Percentiles rank a stretch among this genome's conserved stretches.
These are phyloP conservation scores for Tuber calosporum DNA, from an alignment of 495 filamentous ascomycete species.

Conservation along the genomic window DNA sequence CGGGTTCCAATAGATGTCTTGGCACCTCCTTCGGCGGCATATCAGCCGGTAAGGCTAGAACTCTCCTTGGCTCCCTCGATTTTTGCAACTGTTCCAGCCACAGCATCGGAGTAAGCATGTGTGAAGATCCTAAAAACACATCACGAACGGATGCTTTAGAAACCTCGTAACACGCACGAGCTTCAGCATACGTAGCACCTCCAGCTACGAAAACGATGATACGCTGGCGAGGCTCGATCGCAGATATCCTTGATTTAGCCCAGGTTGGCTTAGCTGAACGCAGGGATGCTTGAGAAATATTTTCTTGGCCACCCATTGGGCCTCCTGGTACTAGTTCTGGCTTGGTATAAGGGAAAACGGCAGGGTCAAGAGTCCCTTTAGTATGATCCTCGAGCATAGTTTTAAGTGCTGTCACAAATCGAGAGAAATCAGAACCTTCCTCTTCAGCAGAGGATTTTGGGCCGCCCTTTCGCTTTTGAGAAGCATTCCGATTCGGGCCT, in stretches of 20 bases:
- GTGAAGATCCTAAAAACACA: slow-evolving; percentile 81
- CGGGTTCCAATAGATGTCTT: slow-evolving; percentile 70
- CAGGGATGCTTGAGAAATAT: slow-evolving; percentile 65
- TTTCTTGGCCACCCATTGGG: slow-evolving; percentile 51
- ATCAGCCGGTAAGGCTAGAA: slow-evolving; percentile 73
- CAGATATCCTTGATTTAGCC: slow-evolving; percentile 70
- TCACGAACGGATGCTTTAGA: slow-evolving; percentile 64
- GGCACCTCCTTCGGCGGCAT: slow-evolving; percentile 71
- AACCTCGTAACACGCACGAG: slow-evolving; percentile 81
- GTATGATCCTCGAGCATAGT: slow-evolving; percentile 70
- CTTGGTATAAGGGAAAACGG: slow-evolving; percentile 71
- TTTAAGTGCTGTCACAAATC: slow-evolving; percentile 67
- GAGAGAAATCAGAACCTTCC: slow-evolving; percentile 59
- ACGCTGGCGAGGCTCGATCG: slow-evolving; percentile 76
- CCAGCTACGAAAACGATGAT: slow-evolving; percentile 95
- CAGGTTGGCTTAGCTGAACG: slow-evolving; percentile 83
- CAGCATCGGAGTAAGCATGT: slow-evolving; percentile 76
- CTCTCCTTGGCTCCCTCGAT: slow-evolving; percentile 63
- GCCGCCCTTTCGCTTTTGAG: slow-evolving; percentile 46
- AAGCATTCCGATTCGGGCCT: slow-evolving; percentile 60
- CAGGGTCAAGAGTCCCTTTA: slow-evolving; percentile 59
- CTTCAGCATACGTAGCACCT: slow-evolving; percentile 86
- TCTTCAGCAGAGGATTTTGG: slow-evolving; percentile 48
- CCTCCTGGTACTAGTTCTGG: slow-evolving; percentile 56
- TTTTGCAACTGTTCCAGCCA: slow-evolving; percentile 77